phyloP scores from a whole-genome alignment of 176 grass and related monocot species.

The Hordeum marinum region DNA sequence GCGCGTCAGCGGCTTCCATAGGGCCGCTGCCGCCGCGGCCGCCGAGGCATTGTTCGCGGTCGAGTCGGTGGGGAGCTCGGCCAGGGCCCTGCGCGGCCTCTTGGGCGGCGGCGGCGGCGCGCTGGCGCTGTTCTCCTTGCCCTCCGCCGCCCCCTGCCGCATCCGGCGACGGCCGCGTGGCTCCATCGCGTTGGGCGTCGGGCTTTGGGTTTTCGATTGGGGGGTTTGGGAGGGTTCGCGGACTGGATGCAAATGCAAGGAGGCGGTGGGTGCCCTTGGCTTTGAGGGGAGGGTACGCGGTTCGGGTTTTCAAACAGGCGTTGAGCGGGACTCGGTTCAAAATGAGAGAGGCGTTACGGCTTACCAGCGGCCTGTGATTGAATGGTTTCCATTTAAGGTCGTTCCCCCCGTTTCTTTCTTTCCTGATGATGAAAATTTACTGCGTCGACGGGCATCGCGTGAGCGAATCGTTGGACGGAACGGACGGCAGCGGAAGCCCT shows the following conservation, averaged over 20 bases:
- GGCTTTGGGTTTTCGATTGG: background rate
- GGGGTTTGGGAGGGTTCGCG: background rate
- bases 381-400: no score
- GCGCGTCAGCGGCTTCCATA: constrained; percentile 33
- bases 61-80: background rate
- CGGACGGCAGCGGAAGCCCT: no score
- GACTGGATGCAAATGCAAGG: background rate
- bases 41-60: background rate
- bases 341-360: background rate
- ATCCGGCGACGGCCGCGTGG: background rate
- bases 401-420: no score
- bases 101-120: background rate
- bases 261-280: background rate
- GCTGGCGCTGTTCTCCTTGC: constrained; percentile 8
- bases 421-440: no score
- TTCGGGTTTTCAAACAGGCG: background rate
- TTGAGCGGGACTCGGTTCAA: background rate
- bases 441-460: no score
- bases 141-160: constrained; percentile 7
- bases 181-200: background rate
- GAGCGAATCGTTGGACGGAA: no score
- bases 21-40: background rate
- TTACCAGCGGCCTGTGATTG: background rate
- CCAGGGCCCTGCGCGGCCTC: constrained; percentile 19
- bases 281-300: background rate